phyloP scores from a whole-genome alignment of 2,329 filamentous ascomycete species.

The Cladobotryum mycophilum region DNA sequence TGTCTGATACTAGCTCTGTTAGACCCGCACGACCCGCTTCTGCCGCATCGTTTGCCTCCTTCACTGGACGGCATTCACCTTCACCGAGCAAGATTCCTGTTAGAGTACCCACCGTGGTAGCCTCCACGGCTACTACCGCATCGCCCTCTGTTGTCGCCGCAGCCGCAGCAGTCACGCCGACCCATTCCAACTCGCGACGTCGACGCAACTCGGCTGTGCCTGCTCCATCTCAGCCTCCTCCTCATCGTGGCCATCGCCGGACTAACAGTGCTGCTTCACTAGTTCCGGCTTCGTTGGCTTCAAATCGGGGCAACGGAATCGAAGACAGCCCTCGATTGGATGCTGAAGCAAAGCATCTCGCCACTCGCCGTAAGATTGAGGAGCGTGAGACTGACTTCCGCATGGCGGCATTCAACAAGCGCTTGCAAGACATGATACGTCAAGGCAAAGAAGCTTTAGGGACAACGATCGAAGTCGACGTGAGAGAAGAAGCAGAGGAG shows the following conservation, averaged over 20 bases:
- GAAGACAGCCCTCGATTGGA: slow-evolving; percentile 44
- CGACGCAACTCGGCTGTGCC: slow-evolving; percentile 10
- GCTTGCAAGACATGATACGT: slow-evolving; percentile 78
- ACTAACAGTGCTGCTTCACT: slow-evolving; percentile 32
- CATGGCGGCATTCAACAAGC: slow-evolving; percentile 71
- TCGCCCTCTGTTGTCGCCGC: slow-evolving; percentile 15
- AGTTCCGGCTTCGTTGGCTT: slow-evolving; percentile 32
- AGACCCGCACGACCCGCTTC: slow-evolving; percentile 21
- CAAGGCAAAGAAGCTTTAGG: slow-evolving; percentile 84
- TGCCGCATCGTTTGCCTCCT: slow-evolving; percentile 25
- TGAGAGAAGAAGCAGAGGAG: slow-evolving; percentile 26
- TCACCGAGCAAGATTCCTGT: slow-evolving; percentile 41
- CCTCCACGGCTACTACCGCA: slow-evolving; percentile 1
- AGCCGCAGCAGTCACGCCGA: slow-evolving; percentile 17
- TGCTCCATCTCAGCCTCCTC: slow-evolving; percentile 1
- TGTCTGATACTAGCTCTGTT: slow-evolving; percentile 33
- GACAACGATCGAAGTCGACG: slow-evolving; percentile 60
- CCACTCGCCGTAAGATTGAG: slow-evolving; percentile 63
- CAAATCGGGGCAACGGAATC: slow-evolving; percentile 20
- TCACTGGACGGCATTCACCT: slow-evolving; percentile 20
- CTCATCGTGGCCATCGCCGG: slow-evolving; percentile 32
- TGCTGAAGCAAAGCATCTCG: slow-evolving; percentile 66
- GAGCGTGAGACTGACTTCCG: slow-evolving; percentile 74
- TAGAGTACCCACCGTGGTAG: background rate
- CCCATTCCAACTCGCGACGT: slow-evolving; percentile 14